Base-by-base conservation (phyloP, 2,329 filamentous ascomycete genomes). In the Nothophoma quercina region DNA sequence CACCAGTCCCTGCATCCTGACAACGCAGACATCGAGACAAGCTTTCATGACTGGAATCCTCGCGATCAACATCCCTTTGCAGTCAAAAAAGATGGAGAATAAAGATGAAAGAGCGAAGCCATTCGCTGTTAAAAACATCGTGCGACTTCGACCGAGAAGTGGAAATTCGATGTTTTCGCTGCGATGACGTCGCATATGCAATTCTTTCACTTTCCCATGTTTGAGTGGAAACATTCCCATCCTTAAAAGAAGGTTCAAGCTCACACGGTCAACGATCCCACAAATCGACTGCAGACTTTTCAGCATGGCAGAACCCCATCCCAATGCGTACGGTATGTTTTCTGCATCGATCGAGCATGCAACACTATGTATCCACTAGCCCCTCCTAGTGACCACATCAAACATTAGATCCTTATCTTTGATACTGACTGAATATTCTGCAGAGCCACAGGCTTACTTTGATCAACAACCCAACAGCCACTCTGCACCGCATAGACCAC, bases 161-260 rank as follows among this genome's bases (percentile, higher is more conserved):
- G 38, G 29, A 43, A 43, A 21, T 9, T 21, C n/a, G n/a, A 19
- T 61, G 50, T 18, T 40, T 55, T 60, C 51, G 43, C 36, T 40
- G 35, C 42, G 23, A 58, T 66, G 60, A 66, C 60, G 58, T 64
- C 54, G 45, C 43, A 21, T 42, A 66, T 64, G 53, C 55, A 60
- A 63, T 63, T 66, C 53, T 39, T 53, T 55, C 29, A 56, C 44
- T 59, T 64, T 56, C 44, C 54, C 55, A 59, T 63, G 43, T 41
- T 40, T 18, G 5, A 25, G 18, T 23, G 10, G 18, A 10, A 29
- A 39, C 32, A 34, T 48, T 48, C 30, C 50, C 33, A 53, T 53
- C 39, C 44, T 47, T 30, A 39, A 35, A 40, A 35, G 22, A 48
- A 39, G 8, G 18, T 33, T 5, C 25, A 21, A 28, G 42, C 35